These are phyloP conservation scores for Cryphonectria japonica DNA, from an alignment of 2,329 filamentous ascomycete species.

Conservation along the genomic window DNA sequence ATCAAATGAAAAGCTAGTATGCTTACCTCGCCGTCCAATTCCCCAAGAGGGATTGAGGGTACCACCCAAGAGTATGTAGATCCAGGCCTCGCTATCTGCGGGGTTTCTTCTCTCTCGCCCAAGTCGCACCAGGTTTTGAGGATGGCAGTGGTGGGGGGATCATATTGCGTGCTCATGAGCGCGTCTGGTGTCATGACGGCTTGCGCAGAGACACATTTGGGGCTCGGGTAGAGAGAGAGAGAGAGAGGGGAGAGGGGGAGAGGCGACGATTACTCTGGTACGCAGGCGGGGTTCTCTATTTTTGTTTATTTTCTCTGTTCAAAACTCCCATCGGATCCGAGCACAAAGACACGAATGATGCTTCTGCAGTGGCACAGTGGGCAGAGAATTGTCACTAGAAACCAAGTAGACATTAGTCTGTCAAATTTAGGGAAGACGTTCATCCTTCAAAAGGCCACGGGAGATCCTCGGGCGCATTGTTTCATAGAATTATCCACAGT, in stretches of 20 bases:
- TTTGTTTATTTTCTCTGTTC: background rate
- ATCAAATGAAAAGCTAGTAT: constrained; percentile 10
- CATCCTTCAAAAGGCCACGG: background rate
- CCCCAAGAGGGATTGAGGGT: constrained; percentile 1
- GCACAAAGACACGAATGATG: background rate
- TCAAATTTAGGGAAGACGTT: background rate
- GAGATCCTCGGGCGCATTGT: background rate
- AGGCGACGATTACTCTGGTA: background rate
- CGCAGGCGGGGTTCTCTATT: background rate
- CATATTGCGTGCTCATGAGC: constrained; percentile 26
- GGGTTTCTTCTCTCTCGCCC: constrained; percentile 13
- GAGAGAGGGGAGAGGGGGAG: no score
- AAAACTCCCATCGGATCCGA: background rate
- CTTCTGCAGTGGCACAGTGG: background rate
- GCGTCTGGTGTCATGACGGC: constrained; percentile 27
- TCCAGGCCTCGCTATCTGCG: constrained; percentile 24
- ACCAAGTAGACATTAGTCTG: background rate
- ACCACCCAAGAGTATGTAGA: background rate
- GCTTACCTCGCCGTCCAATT: background rate
- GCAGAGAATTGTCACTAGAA: background rate
- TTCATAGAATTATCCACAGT: background rate
- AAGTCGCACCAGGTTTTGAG: background rate
- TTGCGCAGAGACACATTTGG: background rate
- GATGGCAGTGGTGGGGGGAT: constrained; percentile 12
- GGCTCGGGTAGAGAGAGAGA: no score